Conservation (phyloP, 768 basidiomycete genomes). For the Collybia sordida region DNA sequence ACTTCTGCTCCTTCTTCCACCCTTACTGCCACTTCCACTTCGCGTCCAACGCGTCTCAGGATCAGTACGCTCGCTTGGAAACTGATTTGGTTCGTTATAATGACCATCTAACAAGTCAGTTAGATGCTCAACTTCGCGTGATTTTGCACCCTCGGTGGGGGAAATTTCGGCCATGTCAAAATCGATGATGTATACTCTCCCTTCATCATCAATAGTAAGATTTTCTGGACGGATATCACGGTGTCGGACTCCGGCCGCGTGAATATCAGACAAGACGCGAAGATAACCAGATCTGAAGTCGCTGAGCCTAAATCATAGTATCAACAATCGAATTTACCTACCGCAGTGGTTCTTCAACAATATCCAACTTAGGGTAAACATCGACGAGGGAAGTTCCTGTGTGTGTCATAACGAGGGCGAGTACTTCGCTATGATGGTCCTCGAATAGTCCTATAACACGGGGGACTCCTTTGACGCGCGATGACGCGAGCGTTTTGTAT, state of each 20-base stretch:
- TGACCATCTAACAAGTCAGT: neutral
- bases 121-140: neutral
- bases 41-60: neutral
- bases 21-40: too few relatives aligned
- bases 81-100: neutral
- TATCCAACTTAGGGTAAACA: too few relatives aligned
- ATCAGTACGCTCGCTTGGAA: neutral
- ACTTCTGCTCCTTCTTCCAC: too few relatives aligned
- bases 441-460: constrained; percentile 12
- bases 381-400: neutral
- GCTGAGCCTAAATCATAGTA: too few relatives aligned
- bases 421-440: constrained; percentile 6
- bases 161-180: too few relatives aligned
- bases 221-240: constrained; percentile 8
- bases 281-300: too few relatives aligned
- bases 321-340: neutral
- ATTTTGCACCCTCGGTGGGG: neutral
- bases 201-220: constrained; percentile 1
- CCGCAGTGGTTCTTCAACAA: neutral
- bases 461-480: constrained; percentile 10
- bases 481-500: constrained; percentile 6
- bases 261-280: neutral
- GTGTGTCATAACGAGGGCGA: constrained; percentile 8
- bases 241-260: constrained; percentile 1
- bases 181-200: too few relatives aligned